Percentiles rank a stretch among this genome's conserved stretches.
Conservation (phyloP, 2,329 filamentous ascomycete species). For the Neobulgaria alba region DNA sequence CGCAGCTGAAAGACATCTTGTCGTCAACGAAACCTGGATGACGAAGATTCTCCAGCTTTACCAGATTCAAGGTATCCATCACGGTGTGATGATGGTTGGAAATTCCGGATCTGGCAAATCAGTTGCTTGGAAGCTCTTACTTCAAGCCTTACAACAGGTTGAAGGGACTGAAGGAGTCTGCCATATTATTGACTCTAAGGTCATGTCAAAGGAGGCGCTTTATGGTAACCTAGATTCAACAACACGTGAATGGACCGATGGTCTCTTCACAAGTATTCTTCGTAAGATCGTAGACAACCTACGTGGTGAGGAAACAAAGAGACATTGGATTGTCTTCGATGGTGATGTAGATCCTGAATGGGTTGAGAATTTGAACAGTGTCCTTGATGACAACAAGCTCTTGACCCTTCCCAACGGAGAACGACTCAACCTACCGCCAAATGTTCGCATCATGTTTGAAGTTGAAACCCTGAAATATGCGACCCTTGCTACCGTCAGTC, state of each 20-base stretch:
- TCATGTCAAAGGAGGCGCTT: slow-evolving; percentile 98
- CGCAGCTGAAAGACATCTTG: slow-evolving; percentile 75
- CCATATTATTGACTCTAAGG: slow-evolving; percentile 97
- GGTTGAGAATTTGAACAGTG: slow-evolving; percentile 99
- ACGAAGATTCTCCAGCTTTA: slow-evolving; percentile 94
- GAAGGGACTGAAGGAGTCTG: slow-evolving; percentile 90
- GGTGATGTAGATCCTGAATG: slow-evolving; percentile 98
- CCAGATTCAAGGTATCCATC: slow-evolving; percentile 95
- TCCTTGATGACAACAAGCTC: slow-evolving; percentile 97
- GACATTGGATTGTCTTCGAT: slow-evolving; percentile 99
- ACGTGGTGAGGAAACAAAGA: slow-evolving; percentile 90
- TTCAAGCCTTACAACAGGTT: slow-evolving; percentile 83
- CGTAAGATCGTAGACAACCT: slow-evolving; percentile 98
- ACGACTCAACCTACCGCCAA: slow-evolving; percentile 84
- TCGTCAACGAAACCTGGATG: slow-evolving; percentile 93
- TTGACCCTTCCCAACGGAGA: slow-evolving; percentile 96
- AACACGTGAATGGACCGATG: slow-evolving; percentile 97
- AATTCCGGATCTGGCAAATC: slow-evolving; percentile 98
- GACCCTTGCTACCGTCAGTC: slow-evolving; percentile 95
- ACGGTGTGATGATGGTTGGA: slow-evolving; percentile 99
- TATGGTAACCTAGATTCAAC: slow-evolving; percentile 96
- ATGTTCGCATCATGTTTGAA: slow-evolving; percentile 99
- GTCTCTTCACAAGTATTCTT: slow-evolving; percentile 93
- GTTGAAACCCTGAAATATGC: slow-evolving; percentile 97
- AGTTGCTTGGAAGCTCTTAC: slow-evolving; percentile 82